A percentile compares a stretch with the other conserved stretches of the same genome.
phyloP scores from a whole-genome alignment of 331 rosid species.

The Quercus tomentella region DNA sequence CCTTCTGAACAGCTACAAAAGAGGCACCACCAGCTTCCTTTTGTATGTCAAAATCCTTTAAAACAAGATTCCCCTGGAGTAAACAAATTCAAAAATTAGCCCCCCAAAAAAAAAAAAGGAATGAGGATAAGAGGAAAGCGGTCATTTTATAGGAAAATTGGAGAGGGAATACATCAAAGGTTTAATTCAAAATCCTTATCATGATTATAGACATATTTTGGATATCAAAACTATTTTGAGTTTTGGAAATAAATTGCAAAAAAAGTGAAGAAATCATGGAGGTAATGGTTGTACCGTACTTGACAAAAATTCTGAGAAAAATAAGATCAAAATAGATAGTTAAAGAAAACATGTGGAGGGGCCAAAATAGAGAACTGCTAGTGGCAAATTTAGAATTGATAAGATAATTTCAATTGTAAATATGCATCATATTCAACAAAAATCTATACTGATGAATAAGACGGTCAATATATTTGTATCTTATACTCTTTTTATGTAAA shows the following conservation, averaged over 20 bases:
- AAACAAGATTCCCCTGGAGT: constrained; percentile 48
- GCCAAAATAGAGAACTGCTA: too few species aligned
- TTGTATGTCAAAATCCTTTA: constrained; percentile 55
- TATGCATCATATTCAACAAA: neutral
- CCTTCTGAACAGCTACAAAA: constrained; percentile 30
- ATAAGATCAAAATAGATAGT: too few species aligned
- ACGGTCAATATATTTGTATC: neutral
- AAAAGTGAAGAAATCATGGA: neutral
- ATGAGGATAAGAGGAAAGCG: neutral
- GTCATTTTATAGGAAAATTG: neutral
- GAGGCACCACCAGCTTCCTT: constrained; percentile 53
- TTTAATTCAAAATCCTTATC: neutral
- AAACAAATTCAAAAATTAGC: neutral
- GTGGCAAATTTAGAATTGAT: too few species aligned
- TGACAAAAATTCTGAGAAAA: too few species aligned
- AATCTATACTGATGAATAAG: neutral
- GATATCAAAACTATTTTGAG: neutral
- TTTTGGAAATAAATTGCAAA: neutral
- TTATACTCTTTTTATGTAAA: neutral
- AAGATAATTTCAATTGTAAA: neutral
- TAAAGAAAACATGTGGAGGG: too few species aligned
- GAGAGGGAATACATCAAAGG: neutral
- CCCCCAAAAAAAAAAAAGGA: neutral
- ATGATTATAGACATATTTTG: neutral
- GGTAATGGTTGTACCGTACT: neutral